Conservation (phyloP, 2,329 filamentous ascomycete genomes). For the Penicillium sp. region DNA sequence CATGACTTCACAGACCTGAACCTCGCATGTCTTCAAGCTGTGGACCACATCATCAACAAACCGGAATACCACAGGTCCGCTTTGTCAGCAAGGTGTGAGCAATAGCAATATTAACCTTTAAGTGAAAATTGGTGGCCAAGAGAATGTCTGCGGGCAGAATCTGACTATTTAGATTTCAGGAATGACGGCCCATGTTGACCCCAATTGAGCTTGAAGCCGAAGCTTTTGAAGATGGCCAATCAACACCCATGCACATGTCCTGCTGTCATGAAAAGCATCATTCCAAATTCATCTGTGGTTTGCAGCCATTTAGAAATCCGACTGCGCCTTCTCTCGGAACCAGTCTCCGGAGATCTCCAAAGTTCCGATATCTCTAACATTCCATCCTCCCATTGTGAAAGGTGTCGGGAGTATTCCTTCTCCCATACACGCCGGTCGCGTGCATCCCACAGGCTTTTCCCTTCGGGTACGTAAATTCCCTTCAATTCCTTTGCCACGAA, state of each 20-base stretch:
- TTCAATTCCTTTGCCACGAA: conserved; percentile 56
- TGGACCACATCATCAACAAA: too few relatives aligned
- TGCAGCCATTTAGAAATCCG: conserved; percentile 58
- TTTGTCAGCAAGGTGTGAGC: too few relatives aligned
- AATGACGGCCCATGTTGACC: too few relatives aligned
- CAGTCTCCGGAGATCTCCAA: conserved; percentile 49
- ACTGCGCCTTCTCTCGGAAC: conserved; percentile 34
- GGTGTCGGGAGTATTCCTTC: conserved; percentile 46
- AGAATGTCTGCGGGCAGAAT: too few relatives aligned
- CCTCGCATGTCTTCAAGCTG: too few relatives aligned
- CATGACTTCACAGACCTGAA: too few relatives aligned
- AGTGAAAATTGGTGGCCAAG: too few relatives aligned
- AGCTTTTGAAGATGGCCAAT: too few relatives aligned
- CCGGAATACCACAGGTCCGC: too few relatives aligned
- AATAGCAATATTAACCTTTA: too few relatives aligned
- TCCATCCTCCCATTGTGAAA: conserved; percentile 49
- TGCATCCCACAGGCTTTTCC: conserved; percentile 51
- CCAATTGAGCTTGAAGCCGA: too few relatives aligned
- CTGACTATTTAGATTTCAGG: too few relatives aligned
- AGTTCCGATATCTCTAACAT: conserved; percentile 56
- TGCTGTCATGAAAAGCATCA: conserved; percentile 54
- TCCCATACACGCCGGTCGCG: conserved; percentile 47
- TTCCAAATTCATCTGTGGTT: conserved; percentile 58
- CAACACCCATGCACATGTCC: conserved; percentile 36
- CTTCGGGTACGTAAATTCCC: conserved; percentile 49